phyloP scores from a whole-genome alignment of 495 filamentous ascomycete species.

The Aspergillus sparsus region DNA sequence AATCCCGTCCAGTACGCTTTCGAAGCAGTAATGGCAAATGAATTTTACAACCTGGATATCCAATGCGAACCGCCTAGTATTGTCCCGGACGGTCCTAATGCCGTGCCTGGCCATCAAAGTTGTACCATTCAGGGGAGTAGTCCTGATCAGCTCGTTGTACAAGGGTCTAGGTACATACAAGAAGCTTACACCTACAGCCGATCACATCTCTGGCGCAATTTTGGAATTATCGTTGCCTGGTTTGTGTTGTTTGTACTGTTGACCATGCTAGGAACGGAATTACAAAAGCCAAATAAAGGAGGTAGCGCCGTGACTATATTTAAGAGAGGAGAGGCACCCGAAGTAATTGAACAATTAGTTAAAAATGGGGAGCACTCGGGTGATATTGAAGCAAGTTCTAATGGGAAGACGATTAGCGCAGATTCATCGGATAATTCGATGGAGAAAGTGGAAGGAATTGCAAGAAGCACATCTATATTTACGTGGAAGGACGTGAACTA shows the following conservation, averaged over 20 bases:
- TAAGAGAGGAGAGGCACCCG: constrained; percentile 61
- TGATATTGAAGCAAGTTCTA: constrained; percentile 53
- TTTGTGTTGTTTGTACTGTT: constrained; percentile 54
- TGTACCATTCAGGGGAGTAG: constrained; percentile 61
- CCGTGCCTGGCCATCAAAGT: constrained; percentile 55
- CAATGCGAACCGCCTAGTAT: constrained; percentile 56
- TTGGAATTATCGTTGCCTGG: constrained; percentile 61
- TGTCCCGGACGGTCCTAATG: constrained; percentile 62
- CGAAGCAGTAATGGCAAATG: constrained; percentile 65
- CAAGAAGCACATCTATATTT: constrained; percentile 64
- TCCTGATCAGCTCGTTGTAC: constrained; percentile 51
- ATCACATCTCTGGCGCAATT: constrained; percentile 63
- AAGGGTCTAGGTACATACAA: constrained; percentile 54
- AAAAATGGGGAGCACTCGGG: constrained; percentile 31
- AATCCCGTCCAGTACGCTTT: constrained; percentile 78
- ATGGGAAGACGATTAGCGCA: constrained; percentile 27
- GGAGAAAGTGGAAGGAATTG: constrained; percentile 45
- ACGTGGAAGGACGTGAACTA: constrained; percentile 82
- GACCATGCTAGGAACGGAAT: constrained; percentile 66
- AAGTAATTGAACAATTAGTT: constrained; percentile 49
- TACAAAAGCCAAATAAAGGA: constrained; percentile 69
- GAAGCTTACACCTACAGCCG: constrained; percentile 56
- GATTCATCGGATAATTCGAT: constrained; percentile 27
- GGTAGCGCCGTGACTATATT: constrained; percentile 71
- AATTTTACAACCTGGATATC: constrained; percentile 50